Evolutionary conservation across 768 basidiomycete genomes (phyloP), one percentile per base, ranked within the genome.

Genomic region (Clathrus columnatus): DNA sequence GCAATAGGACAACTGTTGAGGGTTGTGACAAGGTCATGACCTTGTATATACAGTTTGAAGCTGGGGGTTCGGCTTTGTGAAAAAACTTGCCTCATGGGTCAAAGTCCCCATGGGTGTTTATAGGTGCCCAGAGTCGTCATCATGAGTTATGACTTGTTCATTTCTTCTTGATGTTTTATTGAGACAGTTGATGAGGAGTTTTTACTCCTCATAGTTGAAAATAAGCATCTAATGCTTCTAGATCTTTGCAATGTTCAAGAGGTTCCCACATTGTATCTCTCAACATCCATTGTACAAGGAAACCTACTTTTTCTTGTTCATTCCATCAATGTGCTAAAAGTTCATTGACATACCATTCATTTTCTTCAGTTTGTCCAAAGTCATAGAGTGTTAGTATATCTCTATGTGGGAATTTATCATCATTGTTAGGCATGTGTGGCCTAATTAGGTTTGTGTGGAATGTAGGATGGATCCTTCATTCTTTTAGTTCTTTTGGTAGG

Each of bases 271-370:
- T 70, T 0, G 60, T 63, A 43, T 72, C 70, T 0, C 71, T 70
- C 0, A 64, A 11, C 2, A 50, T 64, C 71, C 71, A 73, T 3
- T 59, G 26, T 0, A 73, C 61, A 16, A 67, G 58, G 45, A 70
- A 67, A 26, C 63, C 57, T 0, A 70, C 4, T 10, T 49, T 46
- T 0, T 36, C 27, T 21, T 20, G 18, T 6, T 14, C 23, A 6
- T 18, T 47, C 58, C 50, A 57, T 36, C 28, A 55, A 58, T 68
- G 63, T 20, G 21, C 48, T 0, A 66, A 28, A 0, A 76, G 66
- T 0, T 69, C 61, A 7, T 75, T 70, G 4, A 77, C 68, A 6
- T 68, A 58, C 64, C 65, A 73, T 58, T 78, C 72, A 0, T 64
- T 62, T 1, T 72, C 67, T 2, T 66, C 61, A 1, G 57, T 54